These are phyloP conservation scores for Aspergillus aculeatus DNA, from an alignment of 2,329 filamentous ascomycete species.

Conservation along the genomic window DNA sequence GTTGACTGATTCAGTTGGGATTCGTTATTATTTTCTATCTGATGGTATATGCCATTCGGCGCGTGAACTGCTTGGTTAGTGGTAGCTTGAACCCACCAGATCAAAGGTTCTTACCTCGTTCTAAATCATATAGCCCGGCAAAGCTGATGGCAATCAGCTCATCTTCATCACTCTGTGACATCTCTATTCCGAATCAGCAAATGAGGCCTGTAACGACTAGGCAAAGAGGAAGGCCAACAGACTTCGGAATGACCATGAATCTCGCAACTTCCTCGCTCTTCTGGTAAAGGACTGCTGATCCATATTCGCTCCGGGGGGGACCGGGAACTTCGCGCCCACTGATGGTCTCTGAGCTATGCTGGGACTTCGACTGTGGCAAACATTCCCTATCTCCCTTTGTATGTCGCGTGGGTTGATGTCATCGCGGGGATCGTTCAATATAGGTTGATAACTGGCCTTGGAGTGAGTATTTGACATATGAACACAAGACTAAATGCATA, in stretches of 20 bases:
- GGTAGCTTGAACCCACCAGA: not conserved
- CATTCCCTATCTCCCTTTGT: conserved; percentile 16
- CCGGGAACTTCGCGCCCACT: conserved; percentile 15
- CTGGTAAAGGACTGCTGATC: conserved; percentile 22
- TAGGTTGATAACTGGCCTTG: conserved; percentile 20
- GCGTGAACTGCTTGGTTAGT: conserved; percentile 25
- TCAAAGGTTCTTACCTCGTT: conserved; percentile 22
- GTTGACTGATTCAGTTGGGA: conserved; percentile 11
- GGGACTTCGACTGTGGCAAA: conserved; percentile 19
- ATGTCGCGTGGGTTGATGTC: conserved; percentile 18
- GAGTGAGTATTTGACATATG: not conserved
- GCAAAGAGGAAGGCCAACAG: not conserved
- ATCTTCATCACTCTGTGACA: conserved; percentile 29
- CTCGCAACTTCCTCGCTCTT: conserved; percentile 26
- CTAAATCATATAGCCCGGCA: conserved; percentile 29
- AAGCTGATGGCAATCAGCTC: conserved; percentile 32
- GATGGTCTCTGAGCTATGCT: conserved; percentile 20
- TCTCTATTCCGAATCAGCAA: conserved; percentile 17
- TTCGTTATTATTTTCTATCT: conserved; percentile 9
- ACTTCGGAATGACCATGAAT: conserved; percentile 31
- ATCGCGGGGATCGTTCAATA: conserved; percentile 24
- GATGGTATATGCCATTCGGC: conserved; percentile 25
- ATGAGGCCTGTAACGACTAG: not conserved
- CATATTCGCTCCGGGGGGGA: conserved; percentile 4
- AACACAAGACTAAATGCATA: not conserved